These are phyloP conservation scores for Eucalyptus marginata DNA, from an alignment of 345 rosid genomes.

Conservation along the genomic window DNA sequence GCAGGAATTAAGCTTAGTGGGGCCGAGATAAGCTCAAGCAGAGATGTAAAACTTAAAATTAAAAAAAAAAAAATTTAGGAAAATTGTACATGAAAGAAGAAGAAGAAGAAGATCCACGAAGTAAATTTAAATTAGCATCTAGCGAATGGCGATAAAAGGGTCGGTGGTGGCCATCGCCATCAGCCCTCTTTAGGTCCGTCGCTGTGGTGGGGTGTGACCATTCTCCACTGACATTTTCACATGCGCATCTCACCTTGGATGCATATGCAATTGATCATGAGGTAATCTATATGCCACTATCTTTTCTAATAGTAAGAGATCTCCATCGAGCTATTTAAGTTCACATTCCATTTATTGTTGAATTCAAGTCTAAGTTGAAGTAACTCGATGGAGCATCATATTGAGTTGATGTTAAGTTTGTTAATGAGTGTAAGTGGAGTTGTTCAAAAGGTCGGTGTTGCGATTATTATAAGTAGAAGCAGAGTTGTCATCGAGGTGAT, in stretches of 20 bases:
- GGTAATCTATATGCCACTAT: neutral
- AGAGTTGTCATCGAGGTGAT: neutral
- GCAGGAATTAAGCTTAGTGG: neutral
- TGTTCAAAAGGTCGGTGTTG: neutral
- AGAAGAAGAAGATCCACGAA: neutral
- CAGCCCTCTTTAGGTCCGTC: neutral
- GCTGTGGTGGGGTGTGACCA: neutral
- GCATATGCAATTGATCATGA: neutral
- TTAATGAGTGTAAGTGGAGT: neutral
- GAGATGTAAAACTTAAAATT: neutral
- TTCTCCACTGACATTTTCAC: neutral
- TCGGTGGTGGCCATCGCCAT: neutral
- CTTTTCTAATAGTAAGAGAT: neutral
- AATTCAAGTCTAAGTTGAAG: neutral
- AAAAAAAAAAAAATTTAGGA: neutral
- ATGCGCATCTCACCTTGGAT: neutral
- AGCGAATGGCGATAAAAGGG: neutral
- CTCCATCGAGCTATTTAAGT: neutral
- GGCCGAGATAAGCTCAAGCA: neutral
- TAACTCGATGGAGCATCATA: neutral
- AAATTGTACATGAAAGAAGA: neutral
- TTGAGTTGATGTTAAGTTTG: neutral
- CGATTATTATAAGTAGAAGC: neutral
- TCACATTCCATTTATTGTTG: neutral
- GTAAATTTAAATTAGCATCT: neutral